Conservation (phyloP, 805 yeast genomes). For the Yarrowia alimentaria region DNA sequence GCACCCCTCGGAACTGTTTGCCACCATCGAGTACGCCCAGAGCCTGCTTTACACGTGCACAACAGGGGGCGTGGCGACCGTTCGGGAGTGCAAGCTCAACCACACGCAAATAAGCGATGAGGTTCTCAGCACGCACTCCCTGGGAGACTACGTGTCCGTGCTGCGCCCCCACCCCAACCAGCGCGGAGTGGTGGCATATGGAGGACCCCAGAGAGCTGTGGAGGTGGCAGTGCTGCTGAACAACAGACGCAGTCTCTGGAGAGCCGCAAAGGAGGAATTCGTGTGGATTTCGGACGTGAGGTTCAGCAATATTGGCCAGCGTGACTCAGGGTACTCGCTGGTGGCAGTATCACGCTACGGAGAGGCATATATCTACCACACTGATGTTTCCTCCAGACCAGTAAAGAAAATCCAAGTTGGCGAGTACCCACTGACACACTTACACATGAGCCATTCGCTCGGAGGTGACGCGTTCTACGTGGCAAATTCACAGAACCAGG, state of each 20-base stretch:
- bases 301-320: not conserved
- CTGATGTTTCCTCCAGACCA: slow-evolving; percentile 8
- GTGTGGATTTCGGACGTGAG: slow-evolving; percentile 23
- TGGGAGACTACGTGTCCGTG: slow-evolving; percentile 19
- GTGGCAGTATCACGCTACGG: slow-evolving; percentile 17
- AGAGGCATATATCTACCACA: slow-evolving; percentile 21
- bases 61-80: not conserved
- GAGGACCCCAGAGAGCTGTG: slow-evolving; percentile 18
- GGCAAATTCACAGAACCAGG: slow-evolving; percentile 26
- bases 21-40: slow-evolving; percentile 9
- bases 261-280: slow-evolving; percentile 13
- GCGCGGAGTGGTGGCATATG: slow-evolving; percentile 9
- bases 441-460: slow-evolving; percentile 17
- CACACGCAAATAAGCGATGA: slow-evolving; percentile 2
- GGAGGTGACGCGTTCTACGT: slow-evolving; percentile 23
- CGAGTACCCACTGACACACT: slow-evolving; percentile 19
- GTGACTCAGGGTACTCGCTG: slow-evolving; percentile 11
- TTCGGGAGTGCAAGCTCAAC: slow-evolving; percentile 8
- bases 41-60: slow-evolving; percentile 23
- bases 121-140: not conserved
- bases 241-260: slow-evolving; percentile 8
- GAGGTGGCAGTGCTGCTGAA: slow-evolving; percentile 7
- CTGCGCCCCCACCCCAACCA: slow-evolving; percentile 6
- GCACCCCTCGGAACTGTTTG: slow-evolving; percentile 23
- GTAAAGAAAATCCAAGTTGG: slow-evolving; percentile 15